Evolutionary conservation across 2,329 filamentous ascomycete genomes (phyloP), one percentile per base, ranked within the genome.

Genomic region (Botrytis hyacinthi): DNA sequence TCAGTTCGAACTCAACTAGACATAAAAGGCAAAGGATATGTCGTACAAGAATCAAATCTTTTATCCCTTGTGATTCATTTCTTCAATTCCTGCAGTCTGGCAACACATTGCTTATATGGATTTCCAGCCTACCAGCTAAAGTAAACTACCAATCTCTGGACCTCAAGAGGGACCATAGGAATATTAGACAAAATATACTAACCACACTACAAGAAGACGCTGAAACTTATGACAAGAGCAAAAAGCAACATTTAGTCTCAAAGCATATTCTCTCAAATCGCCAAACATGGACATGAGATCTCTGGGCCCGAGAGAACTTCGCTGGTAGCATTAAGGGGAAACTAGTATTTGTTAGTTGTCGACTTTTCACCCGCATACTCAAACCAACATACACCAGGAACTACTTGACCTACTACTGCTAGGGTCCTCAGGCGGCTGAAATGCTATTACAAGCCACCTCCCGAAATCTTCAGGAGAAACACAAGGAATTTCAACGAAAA

Each of bases 261-360:
- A 46, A 8, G 18, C 20, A 20, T 0, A 2, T 20, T 46, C 44
- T 46, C 18, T 20, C 2, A 7, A 20, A 20, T 7, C 18, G 18
- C 44, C 18, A 46, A 46, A 20, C 3, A 0, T 2, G 3, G 18
- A 2, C 6, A 8, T 14, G 18, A 20, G 1, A 46, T 20, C 1
- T 8, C 44, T 46, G 1, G 44, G 3, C 44, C 6, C 1, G 18
- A 46, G 44, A 46, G 44, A 46, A 20, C 7, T 3, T 46, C 18
- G 18, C 44, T 20, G 20, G 46, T 22, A 4, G 22, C 3, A 48
- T 26, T 1, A 48, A 48, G 46, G 3, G 6, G 8, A 48, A 48
- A 20, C 20, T 48, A 9, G 20, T 48, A 20, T 1, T 48, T 48
- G 46, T 26, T 1, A 48, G 4, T 10, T 26, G 46, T 29, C 7